Percentiles rank a stretch among this genome's conserved stretches.
Conservation (phyloP, 345 rosid species). For the Eucalyptus grandis region DNA sequence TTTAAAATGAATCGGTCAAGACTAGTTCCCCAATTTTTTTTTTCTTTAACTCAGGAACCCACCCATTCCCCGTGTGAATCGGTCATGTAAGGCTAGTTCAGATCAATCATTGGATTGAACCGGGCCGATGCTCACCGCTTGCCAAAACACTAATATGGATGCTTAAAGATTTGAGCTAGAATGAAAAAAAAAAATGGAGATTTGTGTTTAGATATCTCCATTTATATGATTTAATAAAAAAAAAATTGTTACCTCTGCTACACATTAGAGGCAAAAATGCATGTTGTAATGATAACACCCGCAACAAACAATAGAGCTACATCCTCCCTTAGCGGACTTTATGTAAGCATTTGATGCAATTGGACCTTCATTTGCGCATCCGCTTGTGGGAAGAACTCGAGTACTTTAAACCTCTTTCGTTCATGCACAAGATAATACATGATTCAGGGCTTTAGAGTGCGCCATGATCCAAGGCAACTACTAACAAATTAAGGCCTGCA, state of each 20-base stretch:
- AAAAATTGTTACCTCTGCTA: neutral
- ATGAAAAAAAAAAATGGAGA: neutral
- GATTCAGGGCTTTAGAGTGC: neutral
- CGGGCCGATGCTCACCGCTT: fast-evolving
- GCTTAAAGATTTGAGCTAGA: neutral
- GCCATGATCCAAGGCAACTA: neutral
- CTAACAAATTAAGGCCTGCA: neutral
- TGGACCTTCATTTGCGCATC: neutral
- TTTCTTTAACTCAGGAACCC: neutral
- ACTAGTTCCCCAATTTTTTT: neutral
- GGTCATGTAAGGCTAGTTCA: neutral
- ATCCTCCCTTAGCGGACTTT: neutral
- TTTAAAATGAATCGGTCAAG: neutral
- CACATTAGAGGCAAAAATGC: neutral
- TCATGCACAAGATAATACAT: neutral
- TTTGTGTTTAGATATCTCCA: neutral
- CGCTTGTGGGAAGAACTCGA: neutral
- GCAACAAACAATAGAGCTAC: neutral
- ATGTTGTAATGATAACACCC: neutral
- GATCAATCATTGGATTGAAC: neutral
- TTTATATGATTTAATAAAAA: neutral
- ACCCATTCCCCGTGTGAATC: neutral
- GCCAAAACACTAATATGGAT: neutral
- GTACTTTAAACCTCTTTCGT: neutral
- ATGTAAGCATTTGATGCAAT: neutral